These are phyloP conservation scores for Carex cristatella DNA, from an alignment of 176 grass and related monocot species.

Conservation along the genomic window DNA sequence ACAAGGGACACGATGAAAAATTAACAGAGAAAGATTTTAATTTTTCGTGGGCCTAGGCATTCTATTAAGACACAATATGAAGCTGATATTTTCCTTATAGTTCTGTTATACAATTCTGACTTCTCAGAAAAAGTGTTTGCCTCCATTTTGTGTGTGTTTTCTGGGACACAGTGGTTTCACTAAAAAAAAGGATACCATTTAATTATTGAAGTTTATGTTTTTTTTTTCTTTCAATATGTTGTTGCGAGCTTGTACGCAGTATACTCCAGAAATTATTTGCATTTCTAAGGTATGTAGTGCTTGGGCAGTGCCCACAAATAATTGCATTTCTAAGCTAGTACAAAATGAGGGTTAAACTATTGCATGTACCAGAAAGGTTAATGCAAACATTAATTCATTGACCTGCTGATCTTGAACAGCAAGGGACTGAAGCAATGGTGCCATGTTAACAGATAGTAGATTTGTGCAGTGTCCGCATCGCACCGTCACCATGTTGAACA, in stretches of 20 bases:
- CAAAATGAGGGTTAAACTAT: background rate
- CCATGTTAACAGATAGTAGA: conserved; percentile 81
- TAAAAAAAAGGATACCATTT: background rate
- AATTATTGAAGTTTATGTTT: background rate
- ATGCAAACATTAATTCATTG: background rate
- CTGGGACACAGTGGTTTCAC: background rate
- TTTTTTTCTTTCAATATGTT: background rate
- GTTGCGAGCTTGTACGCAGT: background rate
- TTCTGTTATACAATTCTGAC: background rate
- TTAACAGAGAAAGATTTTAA: background rate
- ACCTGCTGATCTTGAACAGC: conserved; percentile 73
- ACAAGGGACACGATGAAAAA: background rate
- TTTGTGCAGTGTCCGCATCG: conserved; percentile 89
- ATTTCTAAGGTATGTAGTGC: background rate
- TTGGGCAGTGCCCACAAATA: background rate
- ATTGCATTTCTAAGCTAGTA: background rate
- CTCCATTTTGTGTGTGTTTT: background rate
- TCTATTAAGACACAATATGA: background rate
- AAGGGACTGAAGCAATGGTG: conserved; percentile 42
- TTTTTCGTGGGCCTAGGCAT: background rate
- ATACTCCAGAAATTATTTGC: too few relatives aligned
- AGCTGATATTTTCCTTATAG: background rate
- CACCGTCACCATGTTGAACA: conserved; percentile 76
- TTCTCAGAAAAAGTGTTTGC: background rate
- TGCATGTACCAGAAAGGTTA: background rate